phyloP scores from a whole-genome alignment of 116 monocot genomes.

The Papilionanthe hybrid region DNA sequence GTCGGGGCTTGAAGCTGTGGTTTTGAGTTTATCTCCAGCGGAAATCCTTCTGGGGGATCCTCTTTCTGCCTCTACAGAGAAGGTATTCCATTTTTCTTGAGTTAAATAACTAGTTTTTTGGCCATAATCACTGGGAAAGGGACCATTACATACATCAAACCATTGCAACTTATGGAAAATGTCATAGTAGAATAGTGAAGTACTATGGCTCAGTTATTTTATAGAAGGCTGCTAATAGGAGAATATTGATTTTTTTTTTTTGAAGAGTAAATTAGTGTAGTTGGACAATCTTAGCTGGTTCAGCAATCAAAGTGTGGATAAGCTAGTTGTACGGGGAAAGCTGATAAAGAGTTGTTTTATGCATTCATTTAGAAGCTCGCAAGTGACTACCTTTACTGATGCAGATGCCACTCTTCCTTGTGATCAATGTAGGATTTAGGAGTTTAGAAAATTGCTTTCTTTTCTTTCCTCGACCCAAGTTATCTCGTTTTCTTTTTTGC shows the following conservation, averaged over 20 bases:
- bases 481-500: not conserved
- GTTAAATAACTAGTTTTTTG: not conserved
- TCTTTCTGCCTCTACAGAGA: slow-evolving; percentile 60
- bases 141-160: not conserved
- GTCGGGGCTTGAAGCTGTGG: slow-evolving; percentile 70
- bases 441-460: not conserved
- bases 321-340: not conserved
- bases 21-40: slow-evolving; percentile 64
- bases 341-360: not conserved
- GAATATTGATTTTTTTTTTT: not conserved
- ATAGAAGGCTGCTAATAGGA: not conserved
- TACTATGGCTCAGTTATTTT: not conserved
- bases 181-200: not conserved
- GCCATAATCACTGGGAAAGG: not conserved
- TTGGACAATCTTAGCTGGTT: not conserved
- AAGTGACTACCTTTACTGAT: not conserved
- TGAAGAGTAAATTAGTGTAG: not conserved
- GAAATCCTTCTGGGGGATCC: slow-evolving; percentile 83
- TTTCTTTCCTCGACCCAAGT: not conserved
- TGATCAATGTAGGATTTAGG: not conserved
- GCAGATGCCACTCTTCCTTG: not conserved
- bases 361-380: not conserved
- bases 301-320: not conserved
- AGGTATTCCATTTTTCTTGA: slow-evolving; percentile 34
- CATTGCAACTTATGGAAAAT: not conserved